Base-by-base conservation (phyloP, 2,329 filamentous ascomycete species). In the Mollisiaceae sp. region DNA sequence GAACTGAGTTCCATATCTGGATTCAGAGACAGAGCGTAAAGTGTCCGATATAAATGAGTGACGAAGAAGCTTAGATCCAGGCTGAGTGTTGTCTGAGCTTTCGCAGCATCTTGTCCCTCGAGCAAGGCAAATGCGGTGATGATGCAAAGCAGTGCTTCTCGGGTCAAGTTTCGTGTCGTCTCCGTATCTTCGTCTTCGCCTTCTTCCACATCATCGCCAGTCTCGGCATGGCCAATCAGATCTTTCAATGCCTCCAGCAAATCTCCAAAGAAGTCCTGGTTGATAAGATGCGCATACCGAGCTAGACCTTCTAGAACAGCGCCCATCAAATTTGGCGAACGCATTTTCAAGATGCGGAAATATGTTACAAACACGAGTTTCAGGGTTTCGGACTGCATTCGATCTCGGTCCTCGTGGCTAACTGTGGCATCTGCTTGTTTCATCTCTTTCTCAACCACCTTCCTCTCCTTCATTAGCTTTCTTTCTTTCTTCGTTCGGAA, bases 211-310 rank as follows among this genome's bases (percentile, higher is more conserved):
- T 80, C 77, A 3, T 82, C 82, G 18, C 84, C 81, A 0, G 84
- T 82, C 73, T 90, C 86, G 60, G 91, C 90, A 71, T 94, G 87
- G 4, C 88, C 86, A 73, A 98, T 94, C 54, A 99, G 86, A 69
- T 99, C 95, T 78, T 97, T 96, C 45, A 99, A 83, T 0, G 93
- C 94, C 79, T 98, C 95, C 12, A 99, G 86, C 36, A 99, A 84
- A 76, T 99, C 95, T 35, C 94, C 95, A 74, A 99, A 99, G 82
- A 99, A 98, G 76, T 99, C 93, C 76, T 99, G 93, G 80, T 99
- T 99, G 83, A 99, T 99, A 66, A 99, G 85, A 77, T 97, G 95
- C 3, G 94, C 90, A 76, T 97, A 99, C 76, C 93, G 93, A 59
- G 94, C 94, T 24, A 99, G 82, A 35, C 95, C 95, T 81, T 98